Conservation (phyloP, 805 yeast genomes). For the Soucietia sequanensis region DNA sequence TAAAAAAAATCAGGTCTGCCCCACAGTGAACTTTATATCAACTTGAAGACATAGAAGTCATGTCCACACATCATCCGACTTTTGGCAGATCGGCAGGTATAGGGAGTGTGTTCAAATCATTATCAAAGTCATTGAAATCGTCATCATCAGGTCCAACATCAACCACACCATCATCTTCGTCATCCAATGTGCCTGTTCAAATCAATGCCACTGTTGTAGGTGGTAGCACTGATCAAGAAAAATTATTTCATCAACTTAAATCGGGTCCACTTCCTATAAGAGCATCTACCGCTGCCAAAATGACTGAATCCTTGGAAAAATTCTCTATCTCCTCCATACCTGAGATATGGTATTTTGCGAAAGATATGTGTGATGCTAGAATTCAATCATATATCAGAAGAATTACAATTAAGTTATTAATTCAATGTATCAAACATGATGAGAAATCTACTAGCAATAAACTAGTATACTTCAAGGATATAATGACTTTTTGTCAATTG, state of each 20-base stretch:
- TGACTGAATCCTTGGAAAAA: conserved; percentile 51
- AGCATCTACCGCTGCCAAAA: conserved; percentile 49
- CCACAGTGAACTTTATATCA: too few relatives aligned
- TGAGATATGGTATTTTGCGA: conserved; percentile 73
- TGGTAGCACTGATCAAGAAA: conserved; percentile 40
- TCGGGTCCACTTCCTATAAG: conserved; percentile 36
- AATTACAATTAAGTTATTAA: conserved; percentile 52
- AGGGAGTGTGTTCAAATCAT: conserved; percentile 39
- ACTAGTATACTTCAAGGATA: conserved; percentile 59
- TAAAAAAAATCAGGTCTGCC: too few relatives aligned
- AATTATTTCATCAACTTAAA: conserved; percentile 37
- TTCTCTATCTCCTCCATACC: conserved; percentile 59
- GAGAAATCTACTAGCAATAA: conserved; percentile 50
- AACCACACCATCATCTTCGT: conserved; percentile 4
- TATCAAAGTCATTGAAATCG: conserved; percentile 35
- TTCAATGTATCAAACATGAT: conserved; percentile 54
- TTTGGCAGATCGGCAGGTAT: conserved; percentile 31
- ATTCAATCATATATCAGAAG: conserved; percentile 28
- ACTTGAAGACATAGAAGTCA: too few relatives aligned
- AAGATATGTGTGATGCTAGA: conserved; percentile 50
- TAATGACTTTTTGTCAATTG: conserved; percentile 43
- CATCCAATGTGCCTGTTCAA: conserved; percentile 26
- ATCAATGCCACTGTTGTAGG: conserved; percentile 46
- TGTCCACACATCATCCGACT: conserved; percentile 30
- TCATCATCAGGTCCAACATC: conserved; percentile 11